Base-by-base conservation (phyloP, 768 basidiomycete genomes). In the Mycena leptocephala region DNA sequence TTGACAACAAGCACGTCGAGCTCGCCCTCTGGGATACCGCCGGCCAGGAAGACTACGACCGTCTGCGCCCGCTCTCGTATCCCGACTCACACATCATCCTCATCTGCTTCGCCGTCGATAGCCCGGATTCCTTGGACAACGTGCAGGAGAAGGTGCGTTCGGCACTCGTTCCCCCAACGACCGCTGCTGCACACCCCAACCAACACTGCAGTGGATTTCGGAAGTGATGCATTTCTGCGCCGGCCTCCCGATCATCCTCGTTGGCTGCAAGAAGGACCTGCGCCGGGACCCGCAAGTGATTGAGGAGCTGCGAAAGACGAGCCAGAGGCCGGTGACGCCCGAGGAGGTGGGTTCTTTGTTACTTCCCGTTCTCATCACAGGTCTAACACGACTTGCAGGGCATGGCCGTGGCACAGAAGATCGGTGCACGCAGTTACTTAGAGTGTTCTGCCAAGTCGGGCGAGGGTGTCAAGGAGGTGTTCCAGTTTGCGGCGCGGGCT, bases 11-110 rank as follows among this genome's bases (percentile, higher is more conserved):
- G 89, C 96, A 97, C 84, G 97, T 99, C 81, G 98, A 99, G 87
- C 91, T 99, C 81, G 98, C 98, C 33, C 88, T 99, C 81, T 99
- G 98, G 98, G 98, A 99, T 97, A 99, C 98, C 67, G 98, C 98
- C 39, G 98, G 98, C 68, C 98, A 99, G 86, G 98, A 99, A 87
- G 98, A 99, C 86, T 99, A 99, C 86, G 98, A 99, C 87, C 96
- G 98, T 81, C 96, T 99, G 80, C 93, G 98, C 76, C 98, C 98
- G 75, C 92, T 99, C 83, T 96, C 95, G 81, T 99, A 99, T 88
- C 98, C 98, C 71, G 98, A 99, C 88, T 97, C 97, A n/a, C 97
- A 99, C 85, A 97, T 99, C 86, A 99, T 99, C 88, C 92, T 99
- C 80, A 98, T 99, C 87, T 99, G 98, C 86, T 99, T 98, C 86